Evolutionary conservation across 1,139 yeast genomes (phyloP), one percentile per base, ranked within the genome.

Genomic region (Yamadazyma diospyri): DNA sequence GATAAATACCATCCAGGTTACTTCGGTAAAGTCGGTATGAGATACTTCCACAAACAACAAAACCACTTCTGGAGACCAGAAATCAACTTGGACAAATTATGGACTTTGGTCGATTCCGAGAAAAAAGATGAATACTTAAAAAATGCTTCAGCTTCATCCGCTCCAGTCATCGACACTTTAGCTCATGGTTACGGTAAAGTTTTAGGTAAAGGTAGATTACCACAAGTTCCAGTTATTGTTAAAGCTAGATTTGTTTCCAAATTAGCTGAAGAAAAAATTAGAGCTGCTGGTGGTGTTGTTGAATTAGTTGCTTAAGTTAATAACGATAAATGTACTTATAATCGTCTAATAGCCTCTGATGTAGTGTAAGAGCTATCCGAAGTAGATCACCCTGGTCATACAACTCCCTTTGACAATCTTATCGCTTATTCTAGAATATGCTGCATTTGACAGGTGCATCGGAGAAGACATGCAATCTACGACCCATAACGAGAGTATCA

Each of bases 1-100:
- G 98, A 94, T 73, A 92, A 89, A 76, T 94, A 85, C 96, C 99
- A 94, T 74, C 98, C 98, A 64, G 99, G 99, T 88, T 94, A 94
- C 94, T 94, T 94, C 76, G 99, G 99, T 85, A 94, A 94, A 81
- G 97, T 94, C 70, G 99, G 99, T 89, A 92, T 92, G 97, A 88
- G 98, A 85, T 84, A 86, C 84, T 94, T 85, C 96, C 97, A 88
- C 89, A 82, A 84, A 74, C 96, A 88, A 77, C 76, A 75, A 66
- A 76, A 75, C 79, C 97, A 87, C 71, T 84, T 82, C 89, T 92
- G 98, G 97, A 83, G 77, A 73, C 97, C 98, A 72, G 86, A 84
- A 60, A 76, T 94, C 75, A 94, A 94, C 94, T 78, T 94, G 70
- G 97, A 94, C 81, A 87, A 87, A 75, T 85, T 94, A 71, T 94